Evolutionary conservation across 768 basidiomycete genomes (phyloP).

Genomic region (Rhodotorula paludigena): DNA sequence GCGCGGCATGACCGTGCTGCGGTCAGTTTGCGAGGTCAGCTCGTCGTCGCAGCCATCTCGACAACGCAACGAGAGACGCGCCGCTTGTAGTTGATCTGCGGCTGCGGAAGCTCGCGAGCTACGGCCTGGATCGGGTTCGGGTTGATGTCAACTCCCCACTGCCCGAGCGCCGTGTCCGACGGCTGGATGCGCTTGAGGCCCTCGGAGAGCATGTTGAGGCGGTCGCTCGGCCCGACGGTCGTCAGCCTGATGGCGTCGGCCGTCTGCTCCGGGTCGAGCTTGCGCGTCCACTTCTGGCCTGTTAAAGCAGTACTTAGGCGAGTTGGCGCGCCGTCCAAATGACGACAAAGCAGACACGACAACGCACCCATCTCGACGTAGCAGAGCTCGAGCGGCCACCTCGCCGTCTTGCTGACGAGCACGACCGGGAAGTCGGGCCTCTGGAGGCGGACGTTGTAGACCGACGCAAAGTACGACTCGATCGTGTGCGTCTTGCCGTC

Average conservation of each 20-base stretch:
- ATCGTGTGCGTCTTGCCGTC: constrained; percentile 1
- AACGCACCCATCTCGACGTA: not conserved
- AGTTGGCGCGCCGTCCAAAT: too few relatives aligned
- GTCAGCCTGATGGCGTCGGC: constrained; percentile 11
- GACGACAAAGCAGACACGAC: not conserved
- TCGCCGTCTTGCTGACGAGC: constrained; percentile 24
- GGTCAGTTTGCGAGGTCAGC: not conserved
- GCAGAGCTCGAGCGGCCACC: constrained; percentile 17
- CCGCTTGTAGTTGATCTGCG: not conserved
- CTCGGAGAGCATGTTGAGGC: not conserved
- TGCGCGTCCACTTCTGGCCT: constrained; percentile 15
- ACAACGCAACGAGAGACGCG: not conserved
- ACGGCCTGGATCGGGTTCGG: not conserved
- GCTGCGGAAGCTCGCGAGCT: constrained; percentile 7
- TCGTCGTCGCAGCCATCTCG: too few relatives aligned
- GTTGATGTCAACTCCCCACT: constrained; percentile 6
- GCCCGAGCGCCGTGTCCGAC: not conserved
- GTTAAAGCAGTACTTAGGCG: too few relatives aligned
- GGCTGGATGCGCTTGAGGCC: constrained; percentile 11
- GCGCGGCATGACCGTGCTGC: not conserved
- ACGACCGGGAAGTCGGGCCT: constrained; percentile 31
- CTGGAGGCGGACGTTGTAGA: constrained; percentile 20
- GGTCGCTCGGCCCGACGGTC: constrained; percentile 4
- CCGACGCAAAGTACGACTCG: constrained; percentile 17
- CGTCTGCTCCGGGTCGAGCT: constrained; percentile 24